These are phyloP conservation scores for Tuctoria greenei DNA, from an alignment of 176 grass and related monocot genomes.

Conservation along the genomic window DNA sequence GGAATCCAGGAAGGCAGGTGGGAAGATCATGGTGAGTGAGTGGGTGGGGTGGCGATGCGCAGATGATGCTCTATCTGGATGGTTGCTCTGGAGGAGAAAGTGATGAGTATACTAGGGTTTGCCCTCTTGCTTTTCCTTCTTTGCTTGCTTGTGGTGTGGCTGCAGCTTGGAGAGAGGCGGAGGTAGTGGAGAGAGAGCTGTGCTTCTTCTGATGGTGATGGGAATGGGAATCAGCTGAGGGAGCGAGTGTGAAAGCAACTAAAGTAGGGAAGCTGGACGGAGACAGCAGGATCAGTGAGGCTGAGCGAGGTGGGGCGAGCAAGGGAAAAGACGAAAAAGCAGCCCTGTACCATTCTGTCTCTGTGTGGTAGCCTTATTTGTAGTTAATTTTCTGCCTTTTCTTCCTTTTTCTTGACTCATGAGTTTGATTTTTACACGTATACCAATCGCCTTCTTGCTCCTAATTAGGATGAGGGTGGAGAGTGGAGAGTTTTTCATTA, in stretches of 20 bases:
- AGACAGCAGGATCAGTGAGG: conserved; percentile 45
- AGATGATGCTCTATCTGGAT: conserved; percentile 11
- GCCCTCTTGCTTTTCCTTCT: background rate
- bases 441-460: background rate
- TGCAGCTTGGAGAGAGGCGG: conserved; percentile 37
- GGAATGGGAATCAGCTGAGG: conserved; percentile 25
- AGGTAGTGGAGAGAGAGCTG: conserved; percentile 57
- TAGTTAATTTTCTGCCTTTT: conserved; percentile 21
- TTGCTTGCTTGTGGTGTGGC: conserved; percentile 26
- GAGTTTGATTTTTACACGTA: too few relatives aligned
- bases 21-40: conserved; percentile 83
- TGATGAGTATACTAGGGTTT: conserved; percentile 28
- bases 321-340: conserved; percentile 30
- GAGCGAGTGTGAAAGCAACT: conserved; percentile 22
- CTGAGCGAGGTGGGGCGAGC: conserved; percentile 32
- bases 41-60: background rate
- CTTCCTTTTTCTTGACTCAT: background rate
- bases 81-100: conserved; percentile 15
- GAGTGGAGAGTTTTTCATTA: too few relatives aligned
- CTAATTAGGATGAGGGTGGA: too few relatives aligned
- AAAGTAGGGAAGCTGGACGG: conserved; percentile 25
- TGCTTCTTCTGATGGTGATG: background rate
- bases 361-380: conserved; percentile 34
- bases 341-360: conserved; percentile 39
- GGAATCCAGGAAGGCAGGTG: conserved; percentile 71